Evolutionary conservation across 768 basidiomycete species (phyloP).

Genomic region (Tylopilus intermedius): DNA sequence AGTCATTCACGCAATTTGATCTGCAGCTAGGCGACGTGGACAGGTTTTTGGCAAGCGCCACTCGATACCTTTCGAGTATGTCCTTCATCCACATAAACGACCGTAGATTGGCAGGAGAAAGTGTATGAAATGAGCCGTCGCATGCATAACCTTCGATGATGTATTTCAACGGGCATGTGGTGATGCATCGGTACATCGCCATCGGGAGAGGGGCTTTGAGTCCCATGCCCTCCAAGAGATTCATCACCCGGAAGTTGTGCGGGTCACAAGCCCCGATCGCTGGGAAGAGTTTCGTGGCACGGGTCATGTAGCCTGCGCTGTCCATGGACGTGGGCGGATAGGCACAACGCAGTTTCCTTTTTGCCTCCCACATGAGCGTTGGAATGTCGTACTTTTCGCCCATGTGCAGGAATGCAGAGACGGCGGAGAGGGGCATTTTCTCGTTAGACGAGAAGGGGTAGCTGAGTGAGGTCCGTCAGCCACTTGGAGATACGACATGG

Average conservation of each 20-base stretch:
- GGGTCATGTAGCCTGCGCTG: background rate
- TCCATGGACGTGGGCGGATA: background rate
- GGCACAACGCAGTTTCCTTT: background rate
- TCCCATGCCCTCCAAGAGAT: slow-evolving; percentile 6
- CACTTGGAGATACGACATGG: background rate
- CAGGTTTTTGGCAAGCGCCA: background rate
- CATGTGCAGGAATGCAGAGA: slow-evolving; percentile 10
- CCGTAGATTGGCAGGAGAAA: slow-evolving; percentile 7
- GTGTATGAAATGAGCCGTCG: background rate
- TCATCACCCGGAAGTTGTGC: slow-evolving; percentile 16
- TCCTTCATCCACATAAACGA: slow-evolving; percentile 3
- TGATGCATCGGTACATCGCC: slow-evolving; percentile 5
- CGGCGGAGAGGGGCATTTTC: background rate
- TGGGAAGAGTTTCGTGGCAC: background rate
- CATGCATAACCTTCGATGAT: slow-evolving; percentile 4
- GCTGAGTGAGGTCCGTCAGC: background rate
- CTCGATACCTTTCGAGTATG: background rate
- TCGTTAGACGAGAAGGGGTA: background rate
- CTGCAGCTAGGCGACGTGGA: background rate
- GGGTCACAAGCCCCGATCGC: slow-evolving; percentile 6
- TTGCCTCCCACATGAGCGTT: slow-evolving; percentile 6
- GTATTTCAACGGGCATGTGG: background rate
- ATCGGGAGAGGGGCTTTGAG: slow-evolving; percentile 5
- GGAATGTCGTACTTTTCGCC: slow-evolving; percentile 19
- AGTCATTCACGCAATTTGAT: fast-evolving